phyloP scores from a whole-genome alignment of 1,284 basidiomycete genomes.

The Puccinia horiana region DNA sequence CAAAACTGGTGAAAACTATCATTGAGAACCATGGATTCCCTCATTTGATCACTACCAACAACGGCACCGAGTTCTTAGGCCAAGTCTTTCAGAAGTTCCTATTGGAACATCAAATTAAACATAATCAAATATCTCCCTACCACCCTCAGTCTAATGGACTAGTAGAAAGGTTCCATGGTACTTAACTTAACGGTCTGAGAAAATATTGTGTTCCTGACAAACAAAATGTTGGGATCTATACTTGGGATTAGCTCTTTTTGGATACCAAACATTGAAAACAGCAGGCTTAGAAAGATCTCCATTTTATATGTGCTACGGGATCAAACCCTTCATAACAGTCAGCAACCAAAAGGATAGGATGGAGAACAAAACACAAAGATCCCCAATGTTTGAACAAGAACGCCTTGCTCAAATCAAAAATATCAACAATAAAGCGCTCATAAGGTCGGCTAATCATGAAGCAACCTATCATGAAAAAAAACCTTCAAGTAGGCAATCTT shows the following conservation, averaged over 20 bases:
- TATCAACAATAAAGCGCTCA: neutral
- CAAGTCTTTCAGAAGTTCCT: neutral
- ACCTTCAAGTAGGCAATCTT: neutral
- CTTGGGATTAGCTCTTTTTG: neutral
- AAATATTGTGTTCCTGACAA: neutral
- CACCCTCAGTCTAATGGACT: conserved; percentile 30
- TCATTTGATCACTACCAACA: conserved; percentile 1
- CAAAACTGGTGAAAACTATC: neutral
- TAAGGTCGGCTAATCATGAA: neutral
- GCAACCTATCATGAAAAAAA: neutral
- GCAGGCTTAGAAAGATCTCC: neutral
- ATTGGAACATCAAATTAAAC: neutral
- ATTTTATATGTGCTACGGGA: conserved; percentile 10
- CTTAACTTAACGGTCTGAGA: neutral
- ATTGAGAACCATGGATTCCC: conserved; percentile 6
- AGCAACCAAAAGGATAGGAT: neutral
- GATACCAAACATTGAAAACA: neutral
- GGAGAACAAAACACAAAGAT: neutral
- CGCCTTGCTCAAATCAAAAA: neutral
- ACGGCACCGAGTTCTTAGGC: neutral
- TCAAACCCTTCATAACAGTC: neutral
- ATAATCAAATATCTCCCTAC: too few relatives aligned
- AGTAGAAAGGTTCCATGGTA: conserved; percentile 17
- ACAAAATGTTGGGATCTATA: conserved; percentile 5
- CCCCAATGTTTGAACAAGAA: neutral